Base-by-base conservation (phyloP, 371 early-diverging fungal species). In the Mortierella sp. region DNA sequence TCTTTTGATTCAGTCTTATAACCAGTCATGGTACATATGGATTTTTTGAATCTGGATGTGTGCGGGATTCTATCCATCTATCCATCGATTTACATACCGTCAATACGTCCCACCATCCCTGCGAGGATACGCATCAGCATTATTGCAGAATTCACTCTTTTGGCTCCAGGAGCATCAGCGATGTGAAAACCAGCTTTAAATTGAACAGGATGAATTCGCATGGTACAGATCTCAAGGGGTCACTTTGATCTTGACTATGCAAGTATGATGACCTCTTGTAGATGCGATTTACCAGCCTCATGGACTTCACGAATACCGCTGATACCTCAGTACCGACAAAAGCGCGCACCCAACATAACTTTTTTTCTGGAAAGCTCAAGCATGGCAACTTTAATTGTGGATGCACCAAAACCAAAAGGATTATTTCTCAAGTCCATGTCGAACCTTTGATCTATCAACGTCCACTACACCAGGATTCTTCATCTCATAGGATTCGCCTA, bases 1-100 rank as follows among this genome's bases (percentile, higher is more conserved):
- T 62, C 75, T 75, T 75, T 75, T 66, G 75, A 75, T 75, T 66
- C 49, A 64, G 64, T 74, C 69, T 74, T 64, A 64, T 64, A 60
- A 70, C 70, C 75, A 72, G 75, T 69, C 75, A 70, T 70, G 70
- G 75, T 70, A 69, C 66, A 49, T 47, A 55, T 28, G 26, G 37
- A 58, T 32, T 22, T 43, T 40, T 20, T 54, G 58, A 64, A 37
- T 39, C 10, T 40, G 51, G 43, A 24, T 47, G 52, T 24, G 28
- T 40, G n/a, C 14, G n/a, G 8, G 37, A 20, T 28, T 35, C 73
- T 39, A 73, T 73, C 78, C 67, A 78, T 78, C 78, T 37, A 78
- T 78, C 70, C 64, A 73, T 73, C 73, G 49, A 67, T 67, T 58
- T 58, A 51, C 12, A 49, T n/a, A 62, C 45, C 43, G 8, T 22